Base-by-base conservation (phyloP, 176 grass and related monocot species). In the Aegilops longissima region DNA sequence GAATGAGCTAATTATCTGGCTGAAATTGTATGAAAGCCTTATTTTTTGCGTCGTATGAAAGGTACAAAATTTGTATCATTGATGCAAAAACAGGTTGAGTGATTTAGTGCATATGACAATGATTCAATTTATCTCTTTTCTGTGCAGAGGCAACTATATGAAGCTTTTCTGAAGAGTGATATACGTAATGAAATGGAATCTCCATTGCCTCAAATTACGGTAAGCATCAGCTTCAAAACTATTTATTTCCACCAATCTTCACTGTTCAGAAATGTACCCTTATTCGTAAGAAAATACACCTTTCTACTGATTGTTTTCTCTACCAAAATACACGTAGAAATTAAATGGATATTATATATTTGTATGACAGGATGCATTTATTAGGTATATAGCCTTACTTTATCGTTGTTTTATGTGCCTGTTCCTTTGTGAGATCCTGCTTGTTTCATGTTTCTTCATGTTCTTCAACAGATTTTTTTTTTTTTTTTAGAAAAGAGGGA, bases 111-210 rank as follows among this genome's bases (percentile, higher is more conserved):
- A 58, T 18, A 31, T 66, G 5, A 66, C 29, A 0, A 31, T 31
- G 0, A 1, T 66, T 6, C 1, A 16, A 66, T 31, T 10, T 42
- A 3, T 11, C 63, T 86, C 70, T 81, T 86, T 52, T 64, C 39
- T 70, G 64, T 83, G 80, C 93, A 98, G 95, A 93, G 95, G 87
- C 87, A 87, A 90, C 66, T 98, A 21, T 98, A 98, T 93, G 91
- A 95, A 95, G 95, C 91, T 64, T 98, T 98, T 90, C 71, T 92
- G 34, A 98, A 98, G 2, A 95, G 87, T 83, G 63, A 66, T 66
- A 66, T 31, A 12, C 25, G 3, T 66, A 30, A 12, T 16, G 3
- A 2, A 16, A 66, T 66, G 12, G 1, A 0, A 30, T 0, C 63
- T 30, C 12, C 12, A 0, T 66, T 16, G 12, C 25, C 63, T 30